Evolutionary conservation across 345 rosid species (phyloP).

Genomic region (Cardamine occulta): DNA sequence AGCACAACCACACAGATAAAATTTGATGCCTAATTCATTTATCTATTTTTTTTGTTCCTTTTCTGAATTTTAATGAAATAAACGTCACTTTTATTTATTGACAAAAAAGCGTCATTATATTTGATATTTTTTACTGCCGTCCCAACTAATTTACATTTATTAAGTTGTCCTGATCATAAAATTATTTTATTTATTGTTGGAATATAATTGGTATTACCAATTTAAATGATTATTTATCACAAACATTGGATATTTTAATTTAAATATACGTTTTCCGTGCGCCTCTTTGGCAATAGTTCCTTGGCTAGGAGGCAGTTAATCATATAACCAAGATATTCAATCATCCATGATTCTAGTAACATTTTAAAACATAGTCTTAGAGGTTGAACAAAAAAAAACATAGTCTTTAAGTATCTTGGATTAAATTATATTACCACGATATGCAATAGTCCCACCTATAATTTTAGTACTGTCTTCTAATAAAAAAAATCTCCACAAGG

Average conservation of each 20-base stretch:
- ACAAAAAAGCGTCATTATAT: background rate
- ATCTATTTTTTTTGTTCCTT: background rate
- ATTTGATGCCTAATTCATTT: background rate
- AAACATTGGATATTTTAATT: background rate
- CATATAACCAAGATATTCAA: conserved; percentile 1
- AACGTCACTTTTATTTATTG: background rate
- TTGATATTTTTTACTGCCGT: conserved; percentile 21
- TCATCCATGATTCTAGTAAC: background rate
- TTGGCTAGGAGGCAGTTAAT: conserved; percentile 34
- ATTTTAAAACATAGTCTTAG: background rate
- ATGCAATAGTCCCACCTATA: background rate
- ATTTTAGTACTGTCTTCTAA: background rate
- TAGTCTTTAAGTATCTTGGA: background rate
- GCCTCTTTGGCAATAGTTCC: conserved; percentile 31
- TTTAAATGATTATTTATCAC: background rate
- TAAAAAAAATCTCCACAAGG: background rate
- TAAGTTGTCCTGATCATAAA: background rate
- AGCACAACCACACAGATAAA: background rate
- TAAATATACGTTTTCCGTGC: background rate
- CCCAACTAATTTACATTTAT: conserved; percentile 10
- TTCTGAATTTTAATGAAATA: background rate
- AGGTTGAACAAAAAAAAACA: background rate
- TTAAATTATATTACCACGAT: background rate
- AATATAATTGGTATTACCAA: background rate
- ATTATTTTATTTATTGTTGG: background rate